Evolutionary conservation across 495 filamentous ascomycete genomes (phyloP), one percentile per base, ranked within the genome.

Genomic region (Tuber borchii): DNA sequence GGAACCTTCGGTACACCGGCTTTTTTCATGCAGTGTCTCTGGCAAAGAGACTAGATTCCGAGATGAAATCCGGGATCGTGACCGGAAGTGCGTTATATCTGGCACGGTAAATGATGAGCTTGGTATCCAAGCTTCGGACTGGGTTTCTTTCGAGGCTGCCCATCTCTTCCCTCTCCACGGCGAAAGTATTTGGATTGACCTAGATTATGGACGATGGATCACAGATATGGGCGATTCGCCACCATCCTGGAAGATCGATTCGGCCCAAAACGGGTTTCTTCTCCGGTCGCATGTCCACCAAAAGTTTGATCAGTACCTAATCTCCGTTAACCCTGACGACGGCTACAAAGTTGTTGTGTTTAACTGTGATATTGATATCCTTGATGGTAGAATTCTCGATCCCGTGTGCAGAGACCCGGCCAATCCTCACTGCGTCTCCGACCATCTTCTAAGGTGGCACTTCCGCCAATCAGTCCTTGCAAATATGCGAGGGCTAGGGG

Each of bases 361-460:
- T 70, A 71, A 68, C 65, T 8, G 70, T 14, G 77, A 83, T 76
- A 69, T 4, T n/a, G 48, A 74, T 20, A 65, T 69, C 69, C n/a
- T 84, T 26, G 82, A 81, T 73, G 83, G 83, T n/a, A 73, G 73
- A 75, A 76, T 72, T n/a, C 83, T 78, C 7, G 74, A 82, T 75
- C 77, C 74, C 31, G 74, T 74, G 17, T 82, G 76, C 73, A 76
- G 72, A 39, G 61, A 80, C 79, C 80, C 78, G 4, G 69, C 70
- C 72, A 70, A 81, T 75, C 72, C 79, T 7, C 78, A 82, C 72
- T 26, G 79, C 46, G 75, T 80, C 73, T 74, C 75, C 19, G 78
- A 83, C 70, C 68, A 83, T 44, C 79, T 83, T 71, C 76, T 84
- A 9, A 68, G 81, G 26, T 84, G 83, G 83, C 81, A 84, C 71